Percentiles rank a stretch among this genome's conserved stretches.
Evolutionary conservation across 371 early-diverging fungal species (phyloP).

Genomic region (Quaeritorhiza haematococci): DNA sequence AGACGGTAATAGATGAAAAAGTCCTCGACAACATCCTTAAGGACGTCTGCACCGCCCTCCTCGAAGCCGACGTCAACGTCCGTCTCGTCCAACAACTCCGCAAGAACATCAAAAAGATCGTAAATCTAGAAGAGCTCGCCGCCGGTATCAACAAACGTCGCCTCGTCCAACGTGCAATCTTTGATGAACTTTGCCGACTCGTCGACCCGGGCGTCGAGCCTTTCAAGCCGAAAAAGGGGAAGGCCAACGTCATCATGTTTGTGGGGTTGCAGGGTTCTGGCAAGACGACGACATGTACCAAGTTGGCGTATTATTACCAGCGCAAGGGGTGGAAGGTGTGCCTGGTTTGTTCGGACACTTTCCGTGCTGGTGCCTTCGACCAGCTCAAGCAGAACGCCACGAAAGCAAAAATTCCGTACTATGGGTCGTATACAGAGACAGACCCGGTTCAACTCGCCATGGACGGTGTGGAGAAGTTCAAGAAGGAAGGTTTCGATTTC

Average conservation of each 20-base stretch:
- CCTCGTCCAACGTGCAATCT: conserved; percentile 91
- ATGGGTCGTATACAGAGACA: conserved; percentile 89
- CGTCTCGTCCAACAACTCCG: conserved; percentile 80
- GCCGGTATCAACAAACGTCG: conserved; percentile 77
- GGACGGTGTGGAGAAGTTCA: conserved; percentile 96
- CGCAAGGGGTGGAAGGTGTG: conserved; percentile 97
- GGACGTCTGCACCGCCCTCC: conserved; percentile 84
- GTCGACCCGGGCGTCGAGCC: conserved; percentile 38
- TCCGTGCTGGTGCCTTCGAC: conserved; percentile 99
- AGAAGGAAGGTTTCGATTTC: conserved; percentile 93
- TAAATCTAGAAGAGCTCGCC: conserved; percentile 79
- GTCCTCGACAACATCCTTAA: conserved; percentile 79
- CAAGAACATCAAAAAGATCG: conserved; percentile 77
- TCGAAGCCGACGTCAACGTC: conserved; percentile 94
- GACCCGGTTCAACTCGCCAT: conserved; percentile 94
- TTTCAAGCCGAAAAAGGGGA: conserved; percentile 43
- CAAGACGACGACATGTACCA: conserved; percentile 99
- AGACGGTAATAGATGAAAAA: conserved; percentile 85
- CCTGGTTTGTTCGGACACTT: conserved; percentile 98
- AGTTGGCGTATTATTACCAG: conserved; percentile 95
- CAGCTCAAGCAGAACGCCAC: conserved; percentile 99
- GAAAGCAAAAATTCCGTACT: conserved; percentile 97
- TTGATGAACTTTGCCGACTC: conserved; percentile 89
- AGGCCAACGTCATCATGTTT: conserved; percentile 93
- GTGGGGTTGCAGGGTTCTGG: conserved; percentile 99